phyloP scores from a whole-genome alignment of 2,329 filamentous ascomycete species.

The Trematosphaeria pertusa region DNA sequence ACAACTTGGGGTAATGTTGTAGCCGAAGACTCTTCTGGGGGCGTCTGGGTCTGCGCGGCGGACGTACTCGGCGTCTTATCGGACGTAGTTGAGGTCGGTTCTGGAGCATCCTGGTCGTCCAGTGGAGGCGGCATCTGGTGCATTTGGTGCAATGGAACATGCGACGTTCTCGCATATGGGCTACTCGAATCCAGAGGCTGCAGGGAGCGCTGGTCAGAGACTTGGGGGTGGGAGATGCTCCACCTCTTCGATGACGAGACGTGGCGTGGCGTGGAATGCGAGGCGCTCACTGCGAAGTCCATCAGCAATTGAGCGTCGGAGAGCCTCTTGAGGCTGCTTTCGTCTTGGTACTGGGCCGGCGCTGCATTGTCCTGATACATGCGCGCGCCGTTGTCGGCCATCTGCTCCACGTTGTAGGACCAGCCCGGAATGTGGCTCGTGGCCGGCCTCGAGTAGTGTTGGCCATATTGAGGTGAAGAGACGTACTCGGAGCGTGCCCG shows the following conservation, averaged over 20 bases:
- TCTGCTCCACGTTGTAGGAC: slow-evolving; percentile 50
- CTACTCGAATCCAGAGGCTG: slow-evolving; percentile 16
- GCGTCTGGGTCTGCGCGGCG: slow-evolving; percentile 49
- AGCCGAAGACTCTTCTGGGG: slow-evolving; percentile 42
- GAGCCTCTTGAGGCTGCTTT: slow-evolving; percentile 40
- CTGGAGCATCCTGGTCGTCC: slow-evolving; percentile 24
- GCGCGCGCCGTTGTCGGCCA: slow-evolving; percentile 42
- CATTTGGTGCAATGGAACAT: slow-evolving; percentile 11
- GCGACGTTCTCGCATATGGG: slow-evolving; percentile 16
- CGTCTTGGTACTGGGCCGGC: slow-evolving; percentile 32
- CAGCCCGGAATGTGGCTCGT: slow-evolving; percentile 55
- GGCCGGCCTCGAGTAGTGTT: slow-evolving; percentile 50
- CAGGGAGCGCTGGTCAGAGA: slow-evolving; percentile 13
- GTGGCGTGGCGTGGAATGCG: slow-evolving; percentile 36
- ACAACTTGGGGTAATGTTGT: slow-evolving; percentile 17
- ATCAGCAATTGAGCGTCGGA: slow-evolving; percentile 57
- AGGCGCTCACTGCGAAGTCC: slow-evolving; percentile 48
- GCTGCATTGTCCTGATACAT: slow-evolving; percentile 32
- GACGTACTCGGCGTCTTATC: slow-evolving; percentile 18
- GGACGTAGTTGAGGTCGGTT: slow-evolving; percentile 13
- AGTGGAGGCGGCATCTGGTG: slow-evolving; percentile 20
- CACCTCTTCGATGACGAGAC: slow-evolving; percentile 36
- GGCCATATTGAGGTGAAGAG: slow-evolving; percentile 49
- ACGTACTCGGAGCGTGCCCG: slow-evolving; percentile 66
- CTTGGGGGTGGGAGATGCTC: slow-evolving; percentile 32